phyloP scores from a whole-genome alignment of 495 filamentous ascomycete genomes.

The Glutinoglossum americanum region DNA sequence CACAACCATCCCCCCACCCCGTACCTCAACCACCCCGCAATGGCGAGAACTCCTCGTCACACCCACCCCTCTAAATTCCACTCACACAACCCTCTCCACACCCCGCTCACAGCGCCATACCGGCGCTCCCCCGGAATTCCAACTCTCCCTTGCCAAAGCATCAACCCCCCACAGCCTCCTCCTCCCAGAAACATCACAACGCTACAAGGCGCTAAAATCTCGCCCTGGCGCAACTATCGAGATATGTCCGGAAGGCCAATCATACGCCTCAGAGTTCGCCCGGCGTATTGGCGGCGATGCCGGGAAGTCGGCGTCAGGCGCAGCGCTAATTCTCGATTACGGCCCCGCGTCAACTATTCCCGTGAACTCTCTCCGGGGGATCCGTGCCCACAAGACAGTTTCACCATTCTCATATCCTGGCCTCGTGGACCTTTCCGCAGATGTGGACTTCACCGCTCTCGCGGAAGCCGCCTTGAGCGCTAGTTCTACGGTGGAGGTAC shows the following conservation, averaged over 20 bases:
- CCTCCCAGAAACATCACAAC: constrained; percentile 61
- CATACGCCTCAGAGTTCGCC: constrained; percentile 63
- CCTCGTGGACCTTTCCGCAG: constrained; percentile 63
- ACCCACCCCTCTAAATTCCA: constrained; percentile 29
- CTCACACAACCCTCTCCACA: constrained; percentile 21
- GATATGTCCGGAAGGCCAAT: constrained; percentile 64
- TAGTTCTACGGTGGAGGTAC: constrained; percentile 64
- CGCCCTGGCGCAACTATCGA: constrained; percentile 51
- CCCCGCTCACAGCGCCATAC: constrained; percentile 33
- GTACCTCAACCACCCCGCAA: constrained; percentile 22
- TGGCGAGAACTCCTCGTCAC: constrained; percentile 83
- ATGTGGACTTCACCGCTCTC: constrained; percentile 76
- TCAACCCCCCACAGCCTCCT: constrained; percentile 63
- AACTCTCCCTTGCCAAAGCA: constrained; percentile 50
- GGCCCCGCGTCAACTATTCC: constrained; percentile 62
- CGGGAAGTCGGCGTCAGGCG: constrained; percentile 35
- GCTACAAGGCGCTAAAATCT: constrained; percentile 53
- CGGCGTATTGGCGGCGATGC: constrained; percentile 47
- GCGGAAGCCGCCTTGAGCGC: constrained; percentile 59
- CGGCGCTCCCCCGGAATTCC: constrained; percentile 48
- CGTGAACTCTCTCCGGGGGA: constrained; percentile 70
- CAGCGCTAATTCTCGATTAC: constrained; percentile 86
- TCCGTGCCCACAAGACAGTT: constrained; percentile 47
- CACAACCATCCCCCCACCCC: constrained; percentile 22
- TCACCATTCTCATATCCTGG: constrained; percentile 61